A percentile compares a stretch with the other conserved stretches of the same genome.
Conservation (phyloP, 2,329 filamentous ascomycete genomes). For the Diaporthe ampelina region DNA sequence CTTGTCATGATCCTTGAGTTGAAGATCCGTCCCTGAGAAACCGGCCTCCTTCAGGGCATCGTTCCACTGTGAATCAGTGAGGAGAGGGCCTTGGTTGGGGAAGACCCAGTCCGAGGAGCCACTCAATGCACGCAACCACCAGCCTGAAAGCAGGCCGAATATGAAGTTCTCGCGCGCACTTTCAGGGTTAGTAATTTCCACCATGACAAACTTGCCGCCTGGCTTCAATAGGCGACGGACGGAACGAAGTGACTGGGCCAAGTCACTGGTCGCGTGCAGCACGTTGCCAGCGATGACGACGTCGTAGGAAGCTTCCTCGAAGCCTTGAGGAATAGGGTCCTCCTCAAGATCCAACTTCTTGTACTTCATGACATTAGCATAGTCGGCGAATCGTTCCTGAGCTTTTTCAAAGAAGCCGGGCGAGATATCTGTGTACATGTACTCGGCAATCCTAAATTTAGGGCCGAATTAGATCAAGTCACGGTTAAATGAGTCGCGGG, state of each 20-base stretch:
- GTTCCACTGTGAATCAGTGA: conserved; percentile 21
- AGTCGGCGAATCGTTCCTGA: conserved; percentile 43
- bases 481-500: no score
- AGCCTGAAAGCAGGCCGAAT: conserved; percentile 29
- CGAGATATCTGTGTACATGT: conserved; percentile 60
- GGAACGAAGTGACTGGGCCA: conserved; percentile 47
- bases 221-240: conserved; percentile 9
- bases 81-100: conserved; percentile 24
- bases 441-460: conserved; percentile 43
- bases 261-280: conserved; percentile 49
- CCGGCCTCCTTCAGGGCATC: conserved; percentile 13
- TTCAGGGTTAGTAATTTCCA: conserved; percentile 29
- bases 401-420: conserved; percentile 55
- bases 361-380: conserved; percentile 36
- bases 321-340: conserved; percentile 17
- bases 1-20: not conserved
- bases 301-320: conserved; percentile 23
- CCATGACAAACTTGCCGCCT: conserved; percentile 29
- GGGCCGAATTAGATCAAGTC: not conserved
- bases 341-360: conserved; percentile 17
- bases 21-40: conserved; percentile 27
- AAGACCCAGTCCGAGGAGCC: conserved; percentile 9
- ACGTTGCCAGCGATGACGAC: conserved; percentile 52
- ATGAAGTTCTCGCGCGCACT: conserved; percentile 7
- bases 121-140: conserved; percentile 16